Evolutionary conservation across 192 early-diverging fungal genomes (phyloP).

Genomic region (Entomortierella beljakovae): DNA sequence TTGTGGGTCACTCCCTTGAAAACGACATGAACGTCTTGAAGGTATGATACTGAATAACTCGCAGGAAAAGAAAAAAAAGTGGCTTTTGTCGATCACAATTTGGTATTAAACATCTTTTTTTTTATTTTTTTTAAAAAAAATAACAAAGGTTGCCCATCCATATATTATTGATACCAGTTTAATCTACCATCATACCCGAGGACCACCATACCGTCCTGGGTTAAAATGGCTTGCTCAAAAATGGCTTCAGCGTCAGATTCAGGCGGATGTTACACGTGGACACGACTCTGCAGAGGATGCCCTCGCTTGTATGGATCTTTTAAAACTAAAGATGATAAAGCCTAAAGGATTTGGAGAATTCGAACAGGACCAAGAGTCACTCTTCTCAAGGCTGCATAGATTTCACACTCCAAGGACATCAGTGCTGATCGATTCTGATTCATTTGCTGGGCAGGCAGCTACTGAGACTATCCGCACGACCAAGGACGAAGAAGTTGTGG

Average conservation of each 20-base stretch:
- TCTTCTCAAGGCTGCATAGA: slow-evolving; percentile 47
- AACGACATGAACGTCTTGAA: slow-evolving; percentile 76
- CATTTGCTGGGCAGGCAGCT: slow-evolving; percentile 29
- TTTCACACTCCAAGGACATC: slow-evolving; percentile 25
- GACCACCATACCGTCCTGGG: slow-evolving; percentile 62
- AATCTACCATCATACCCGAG: slow-evolving; percentile 65
- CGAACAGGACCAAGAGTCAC: slow-evolving; percentile 45
- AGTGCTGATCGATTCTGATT: slow-evolving; percentile 37
- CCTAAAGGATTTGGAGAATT: slow-evolving; percentile 55
- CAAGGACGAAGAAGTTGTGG: slow-evolving; percentile 36
- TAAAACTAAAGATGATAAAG: slow-evolving; percentile 64
- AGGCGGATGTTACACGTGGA: slow-evolving; percentile 58
- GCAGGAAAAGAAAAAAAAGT: not conserved
- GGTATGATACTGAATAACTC: slow-evolving; percentile 9
- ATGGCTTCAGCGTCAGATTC: slow-evolving; percentile 68
- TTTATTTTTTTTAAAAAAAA: slow-evolving; percentile 1
- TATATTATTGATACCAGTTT: slow-evolving; percentile 74
- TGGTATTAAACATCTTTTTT: not conserved
- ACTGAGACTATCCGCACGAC: slow-evolving; percentile 22
- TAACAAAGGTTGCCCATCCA: slow-evolving; percentile 59
- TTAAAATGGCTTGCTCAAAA: slow-evolving; percentile 64
- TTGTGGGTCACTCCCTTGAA: slow-evolving; percentile 71
- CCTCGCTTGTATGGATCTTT: slow-evolving; percentile 69
- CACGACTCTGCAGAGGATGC: slow-evolving; percentile 83
- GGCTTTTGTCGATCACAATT: too few relatives aligned